phyloP scores from a whole-genome alignment of 2,329 filamentous ascomycete genomes.

The Chalara sp. region DNA sequence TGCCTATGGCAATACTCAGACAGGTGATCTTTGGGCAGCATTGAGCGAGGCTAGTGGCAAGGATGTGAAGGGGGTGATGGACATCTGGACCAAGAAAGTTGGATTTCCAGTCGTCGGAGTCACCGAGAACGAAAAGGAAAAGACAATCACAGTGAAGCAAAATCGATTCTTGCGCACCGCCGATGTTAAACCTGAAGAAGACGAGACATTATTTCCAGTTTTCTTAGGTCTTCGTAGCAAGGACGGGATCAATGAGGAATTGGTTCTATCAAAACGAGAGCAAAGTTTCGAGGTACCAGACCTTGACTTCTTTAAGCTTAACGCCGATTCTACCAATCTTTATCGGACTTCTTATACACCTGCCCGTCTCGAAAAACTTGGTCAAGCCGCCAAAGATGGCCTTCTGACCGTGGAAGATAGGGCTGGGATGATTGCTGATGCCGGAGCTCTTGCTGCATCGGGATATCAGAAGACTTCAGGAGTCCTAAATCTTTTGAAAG shows the following conservation, averaged over 20 bases:
- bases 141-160: conserved; percentile 80
- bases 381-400: conserved; percentile 74
- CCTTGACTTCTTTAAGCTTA: conserved; percentile 91
- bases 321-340: conserved; percentile 87
- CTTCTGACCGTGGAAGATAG: conserved; percentile 83
- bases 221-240: conserved; percentile 82
- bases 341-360: conserved; percentile 87
- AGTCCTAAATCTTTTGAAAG: conserved; percentile 75
- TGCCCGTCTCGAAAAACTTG: conserved; percentile 79
- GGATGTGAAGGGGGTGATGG: conserved; percentile 83
- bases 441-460: conserved; percentile 79
- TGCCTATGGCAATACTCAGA: conserved; percentile 92
- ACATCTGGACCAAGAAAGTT: conserved; percentile 95
- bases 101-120: conserved; percentile 89
- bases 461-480: conserved; percentile 93
- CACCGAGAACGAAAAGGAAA: conserved; percentile 63
- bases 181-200: conserved; percentile 89
- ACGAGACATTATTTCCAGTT: conserved; percentile 80
- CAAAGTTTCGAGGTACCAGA: conserved; percentile 69
- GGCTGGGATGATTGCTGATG: conserved; percentile 91
- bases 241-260: conserved; percentile 70
- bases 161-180: conserved; percentile 91
- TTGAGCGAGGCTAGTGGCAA: conserved; percentile 86
- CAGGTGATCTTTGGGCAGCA: conserved; percentile 83
- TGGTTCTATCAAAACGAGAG: conserved; percentile 67